Evolutionary conservation across 2,329 filamentous ascomycete species (phyloP), one percentile per base, ranked within the genome.

Genomic region (Macrophomina phaseolina): DNA sequence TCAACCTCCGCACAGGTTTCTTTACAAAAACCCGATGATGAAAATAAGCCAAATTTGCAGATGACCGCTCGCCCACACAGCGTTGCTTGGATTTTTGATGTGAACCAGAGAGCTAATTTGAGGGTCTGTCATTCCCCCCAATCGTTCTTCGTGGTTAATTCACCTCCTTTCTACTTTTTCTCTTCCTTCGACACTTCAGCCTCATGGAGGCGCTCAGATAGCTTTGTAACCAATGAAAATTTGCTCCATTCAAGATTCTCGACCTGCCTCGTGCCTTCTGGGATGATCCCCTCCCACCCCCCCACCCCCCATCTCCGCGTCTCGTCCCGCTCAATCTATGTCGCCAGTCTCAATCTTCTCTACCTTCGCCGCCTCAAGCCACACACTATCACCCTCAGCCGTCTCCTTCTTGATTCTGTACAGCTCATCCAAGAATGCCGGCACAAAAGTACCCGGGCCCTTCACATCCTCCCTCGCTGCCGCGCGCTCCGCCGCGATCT

Each of bases 361-460:
- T 1, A 66, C 64, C 40, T 34, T 60, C 14, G 64, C 64, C 34
- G 52, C 64, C 5, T 60, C 42, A 52, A 66, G 30, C 64, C 64
- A 66, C 5, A 0, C 5, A 7, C 14, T 4, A 0, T 46, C 18
- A 2, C 46, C 55, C 34, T 60, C 64, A 16, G 14, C 16, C 14
- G 52, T 66, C 11, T 66, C 46, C 34, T 61, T 38, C 42, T 28
- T 61, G 5, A 66, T 53, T 1, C 34, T 32, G 23, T 45, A 86
- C 61, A 90, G 75, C 75, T 86, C 91, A 72, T 98, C 94, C 49
- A 97, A 81, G 73, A 97, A 94, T 0, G 90, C 90, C 0, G 93
- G 90, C 12, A 96, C 89, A 81, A 97, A 97, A 0, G 89, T 92
- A 0, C 94, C 94, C 0, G 94, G 93, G 0, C 94, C 94, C 67